Conservation (phyloP, 495 filamentous ascomycete species). For the Annulohypoxylon bovei region DNA sequence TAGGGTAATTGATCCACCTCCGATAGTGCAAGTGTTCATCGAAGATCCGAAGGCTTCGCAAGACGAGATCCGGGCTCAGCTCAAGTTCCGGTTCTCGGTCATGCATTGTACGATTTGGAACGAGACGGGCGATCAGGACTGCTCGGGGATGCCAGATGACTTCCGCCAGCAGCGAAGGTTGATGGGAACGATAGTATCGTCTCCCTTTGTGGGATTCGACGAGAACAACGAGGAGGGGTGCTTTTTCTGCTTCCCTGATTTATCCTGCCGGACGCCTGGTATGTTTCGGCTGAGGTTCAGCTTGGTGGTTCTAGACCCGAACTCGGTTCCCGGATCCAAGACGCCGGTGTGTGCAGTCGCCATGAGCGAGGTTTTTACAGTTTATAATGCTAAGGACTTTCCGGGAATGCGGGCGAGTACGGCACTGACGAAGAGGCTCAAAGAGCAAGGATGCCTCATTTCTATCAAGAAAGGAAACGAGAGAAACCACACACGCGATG, state of each 20-base stretch:
- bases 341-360: conserved; percentile 71
- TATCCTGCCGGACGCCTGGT: conserved; percentile 89
- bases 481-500: conserved; percentile 57
- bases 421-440: conserved; percentile 71
- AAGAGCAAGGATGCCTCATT: conserved; percentile 79
- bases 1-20: conserved; percentile 92
- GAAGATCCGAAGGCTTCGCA: conserved; percentile 66
- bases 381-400: conserved; percentile 97
- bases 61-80: conserved; percentile 64
- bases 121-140: conserved; percentile 66
- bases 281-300: conserved; percentile 83
- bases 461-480: conserved; percentile 87
- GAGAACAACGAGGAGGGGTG: conserved; percentile 74
- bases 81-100: conserved; percentile 79
- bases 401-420: conserved; percentile 88
- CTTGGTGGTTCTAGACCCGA: conserved; percentile 80
- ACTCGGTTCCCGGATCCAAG: conserved; percentile 59
- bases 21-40: conserved; percentile 87
- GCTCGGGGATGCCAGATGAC: conserved; percentile 67
- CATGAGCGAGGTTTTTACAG: conserved; percentile 83
- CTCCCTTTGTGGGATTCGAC: conserved; percentile 75
- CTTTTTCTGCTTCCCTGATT: conserved; percentile 96
- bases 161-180: conserved; percentile 71
- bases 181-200: conserved; percentile 82
- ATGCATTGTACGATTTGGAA: conserved; percentile 85